Base-by-base conservation (phyloP, 208 protist genomes). In the Trichomonas tenax region DNA sequence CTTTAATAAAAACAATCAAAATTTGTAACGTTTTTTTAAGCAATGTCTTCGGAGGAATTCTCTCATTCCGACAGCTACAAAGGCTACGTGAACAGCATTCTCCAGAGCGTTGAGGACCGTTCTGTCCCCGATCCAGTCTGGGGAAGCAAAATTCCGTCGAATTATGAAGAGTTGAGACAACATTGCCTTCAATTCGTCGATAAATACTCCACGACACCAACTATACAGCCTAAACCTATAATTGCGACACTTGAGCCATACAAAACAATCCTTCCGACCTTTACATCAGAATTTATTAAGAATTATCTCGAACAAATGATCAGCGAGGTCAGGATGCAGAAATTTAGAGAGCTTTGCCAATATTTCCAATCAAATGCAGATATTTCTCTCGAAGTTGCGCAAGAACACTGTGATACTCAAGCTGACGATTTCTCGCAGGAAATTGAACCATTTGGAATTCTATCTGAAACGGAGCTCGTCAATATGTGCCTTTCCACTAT, bases 141-240 rank as follows among this genome's bases (percentile, higher is more conserved):
- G 44, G 40, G 44, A 51, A n/a, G 44, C 44, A 51, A 93, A 51
- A 93, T 93, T 51, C 86, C 86, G 6, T 23, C 86, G 26, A 93
- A 93, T 93, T 93, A 93, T 38, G 86, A 93, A 93, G 86, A 93
- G n/a, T 51, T 93, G n/a, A 34, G 44, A 34, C 44, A 93, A 38
- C 40, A 93, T 38, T 93, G 86, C 31, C 14, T 93, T 38, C 26
- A 41, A 51, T 93, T 93, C n/a, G n/a, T 93, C 31, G 86, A 93
- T 51, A 93, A 93, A 51, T 51, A 93, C 31, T 41, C 40, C 46
- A 44, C 86, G 21, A 51, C 44, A 38, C 86, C 40, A 17, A 93
- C 86, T 38, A 93, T 93, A 38, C 14, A 41, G 10, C 86, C 86
- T 11, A 26, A 26, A 38, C 44, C 14, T 58, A 38, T 51, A 21